Conservation (phyloP, 306 rosid species). For the Cucumis cinereus region DNA sequence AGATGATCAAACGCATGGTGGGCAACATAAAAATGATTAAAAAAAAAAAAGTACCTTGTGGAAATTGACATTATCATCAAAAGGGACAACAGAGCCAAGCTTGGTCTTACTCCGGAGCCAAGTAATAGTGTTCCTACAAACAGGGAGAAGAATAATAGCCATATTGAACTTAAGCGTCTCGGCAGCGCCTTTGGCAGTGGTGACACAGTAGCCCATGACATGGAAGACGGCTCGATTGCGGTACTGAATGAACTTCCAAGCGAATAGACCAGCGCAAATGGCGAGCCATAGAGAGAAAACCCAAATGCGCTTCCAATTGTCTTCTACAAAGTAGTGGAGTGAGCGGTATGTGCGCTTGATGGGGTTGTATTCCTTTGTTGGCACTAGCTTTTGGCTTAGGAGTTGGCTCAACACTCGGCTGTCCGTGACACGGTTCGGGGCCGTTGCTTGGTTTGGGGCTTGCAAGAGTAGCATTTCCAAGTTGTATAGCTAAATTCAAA, state of each 20-base stretch:
- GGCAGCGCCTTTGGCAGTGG: conserved; percentile 72
- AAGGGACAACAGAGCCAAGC: conserved; percentile 52
- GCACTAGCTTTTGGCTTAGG: conserved; percentile 71
- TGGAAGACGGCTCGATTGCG: conserved; percentile 48
- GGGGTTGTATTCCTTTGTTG: conserved; percentile 70
- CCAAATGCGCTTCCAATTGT: conserved; percentile 80
- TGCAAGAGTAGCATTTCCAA: conserved; percentile 74
- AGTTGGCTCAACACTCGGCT: conserved; percentile 53
- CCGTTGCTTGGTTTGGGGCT: conserved; percentile 50
- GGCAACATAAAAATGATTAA: too few species aligned
- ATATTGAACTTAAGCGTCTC: conserved; percentile 84
- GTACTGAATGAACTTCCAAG: conserved; percentile 79
- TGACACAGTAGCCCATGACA: conserved; percentile 80
- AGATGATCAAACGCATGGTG: not conserved
- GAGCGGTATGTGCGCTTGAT: conserved; percentile 28
- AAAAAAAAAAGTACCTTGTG: conserved; percentile 40
- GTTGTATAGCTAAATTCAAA: conserved; percentile 39
- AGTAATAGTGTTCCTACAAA: conserved; percentile 77
- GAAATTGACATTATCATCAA: conserved; percentile 80
- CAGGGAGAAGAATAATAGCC: conserved; percentile 76
- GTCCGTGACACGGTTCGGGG: conserved; percentile 31
- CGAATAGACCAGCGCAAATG: conserved; percentile 51
- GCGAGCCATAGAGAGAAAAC: conserved; percentile 46
- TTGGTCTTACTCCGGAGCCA: conserved; percentile 70
- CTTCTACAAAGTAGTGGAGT: conserved; percentile 48